A percentile compares a stretch with the other conserved stretches of the same genome.
These are phyloP conservation scores for Xylaria sp. DNA, from an alignment of 2,329 filamentous ascomycete genomes.

Conservation along the genomic window DNA sequence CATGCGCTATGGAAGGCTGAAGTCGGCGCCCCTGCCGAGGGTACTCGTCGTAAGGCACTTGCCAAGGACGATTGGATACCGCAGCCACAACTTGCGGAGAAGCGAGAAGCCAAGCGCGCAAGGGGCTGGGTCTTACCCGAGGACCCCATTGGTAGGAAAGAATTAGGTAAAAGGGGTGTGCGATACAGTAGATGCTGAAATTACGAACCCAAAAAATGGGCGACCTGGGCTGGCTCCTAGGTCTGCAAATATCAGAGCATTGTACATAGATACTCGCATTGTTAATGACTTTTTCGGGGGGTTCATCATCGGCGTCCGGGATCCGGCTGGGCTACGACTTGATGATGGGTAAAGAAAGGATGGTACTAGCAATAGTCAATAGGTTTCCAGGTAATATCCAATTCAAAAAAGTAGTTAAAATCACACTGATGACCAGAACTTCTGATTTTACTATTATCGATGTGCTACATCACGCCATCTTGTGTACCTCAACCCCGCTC, in stretches of 20 bases:
- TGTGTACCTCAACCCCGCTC: not conserved
- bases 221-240: slow-evolving; percentile 29
- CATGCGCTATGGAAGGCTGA: slow-evolving; percentile 74
- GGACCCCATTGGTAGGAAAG: slow-evolving; percentile 76
- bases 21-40: slow-evolving; percentile 78
- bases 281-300: slow-evolving; percentile 13
- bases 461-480: not conserved
- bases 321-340: slow-evolving; percentile 23
- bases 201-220: not conserved
- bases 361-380: slow-evolving; percentile 37
- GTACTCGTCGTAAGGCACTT: slow-evolving; percentile 74
- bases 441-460: not conserved
- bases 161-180: slow-evolving; percentile 74
- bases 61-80: slow-evolving; percentile 82
- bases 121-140: slow-evolving; percentile 82
- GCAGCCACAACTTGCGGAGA: slow-evolving; percentile 76
- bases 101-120: slow-evolving; percentile 77
- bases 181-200: slow-evolving; percentile 60
- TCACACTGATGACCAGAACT: not conserved
- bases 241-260: slow-evolving; percentile 5
- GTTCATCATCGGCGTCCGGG: slow-evolving; percentile 25
- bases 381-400: slow-evolving; percentile 21
- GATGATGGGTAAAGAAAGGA: slow-evolving; percentile 27
- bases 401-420: slow-evolving; percentile 18
- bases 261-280: slow-evolving; percentile 28